phyloP scores from a whole-genome alignment of 441 rosid species.

The Brassica balearica region DNA sequence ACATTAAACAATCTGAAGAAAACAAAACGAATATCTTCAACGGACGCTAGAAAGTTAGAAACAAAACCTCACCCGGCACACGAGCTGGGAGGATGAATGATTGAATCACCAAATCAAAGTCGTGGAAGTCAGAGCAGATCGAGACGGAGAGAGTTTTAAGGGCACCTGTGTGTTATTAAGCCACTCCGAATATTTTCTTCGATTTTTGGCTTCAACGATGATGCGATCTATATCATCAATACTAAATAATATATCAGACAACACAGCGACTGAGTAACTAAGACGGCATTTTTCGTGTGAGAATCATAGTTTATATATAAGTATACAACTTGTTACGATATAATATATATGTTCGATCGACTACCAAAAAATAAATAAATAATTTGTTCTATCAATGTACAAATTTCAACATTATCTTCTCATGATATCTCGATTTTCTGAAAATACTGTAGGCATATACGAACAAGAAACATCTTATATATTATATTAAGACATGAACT shows the following conservation, averaged over 20 bases:
- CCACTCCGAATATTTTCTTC: no score
- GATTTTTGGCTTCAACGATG: conserved; percentile 23
- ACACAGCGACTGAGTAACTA: conserved; percentile 4
- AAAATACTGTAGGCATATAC: conserved; percentile 14
- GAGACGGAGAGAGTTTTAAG: not conserved
- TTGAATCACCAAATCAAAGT: conserved; percentile 9
- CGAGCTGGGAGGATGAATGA: conserved; percentile 9
- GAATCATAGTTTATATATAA: not conserved
- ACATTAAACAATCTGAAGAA: not conserved
- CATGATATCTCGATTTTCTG: conserved; percentile 16
- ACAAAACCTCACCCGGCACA: not conserved
- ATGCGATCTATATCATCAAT: not conserved
- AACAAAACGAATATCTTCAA: conserved; percentile 10
- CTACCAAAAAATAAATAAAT: not conserved
- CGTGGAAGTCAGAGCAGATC: not conserved
- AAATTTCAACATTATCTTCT: conserved; percentile 7
- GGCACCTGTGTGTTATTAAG: not conserved
- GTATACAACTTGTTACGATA: conserved; percentile 1
- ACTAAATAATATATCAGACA: not conserved
- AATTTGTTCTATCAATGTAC: not conserved
- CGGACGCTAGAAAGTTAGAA: not conserved
- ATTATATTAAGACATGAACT: not conserved
- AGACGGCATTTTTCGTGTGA: conserved; percentile 14
- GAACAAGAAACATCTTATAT: not conserved
- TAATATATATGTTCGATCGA: not conserved